Conservation (phyloP, 192 early-diverging fungal genomes). For the Coemansia sp. region DNA sequence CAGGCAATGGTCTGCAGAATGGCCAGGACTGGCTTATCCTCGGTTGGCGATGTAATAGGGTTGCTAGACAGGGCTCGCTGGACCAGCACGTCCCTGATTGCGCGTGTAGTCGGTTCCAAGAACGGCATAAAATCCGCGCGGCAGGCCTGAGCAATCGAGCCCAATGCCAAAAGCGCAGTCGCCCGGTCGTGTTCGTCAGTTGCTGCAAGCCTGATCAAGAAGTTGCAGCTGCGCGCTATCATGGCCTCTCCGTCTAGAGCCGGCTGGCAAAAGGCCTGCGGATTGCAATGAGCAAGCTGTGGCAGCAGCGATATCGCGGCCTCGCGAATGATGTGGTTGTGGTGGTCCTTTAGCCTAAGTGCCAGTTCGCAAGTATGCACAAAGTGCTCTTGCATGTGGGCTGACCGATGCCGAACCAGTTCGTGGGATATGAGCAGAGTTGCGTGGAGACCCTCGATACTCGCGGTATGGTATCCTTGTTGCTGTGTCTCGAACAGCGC, state of each 20-base stretch:
- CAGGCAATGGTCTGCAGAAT: slow-evolving; percentile 84
- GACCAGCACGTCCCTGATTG: slow-evolving; percentile 70
- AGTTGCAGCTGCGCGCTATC: slow-evolving; percentile 69
- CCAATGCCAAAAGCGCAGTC: slow-evolving; percentile 80
- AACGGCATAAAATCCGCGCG: slow-evolving; percentile 73
- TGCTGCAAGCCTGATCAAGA: slow-evolving; percentile 73
- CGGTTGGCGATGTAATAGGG: neutral
- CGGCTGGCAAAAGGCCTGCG: slow-evolving; percentile 57
- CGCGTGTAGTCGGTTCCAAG: slow-evolving; percentile 71
- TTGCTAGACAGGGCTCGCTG: slow-evolving; percentile 53
- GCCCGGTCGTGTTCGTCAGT: slow-evolving; percentile 54
- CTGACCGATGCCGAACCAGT: slow-evolving; percentile 74
- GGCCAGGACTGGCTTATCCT: slow-evolving; percentile 59
- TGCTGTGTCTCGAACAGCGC: slow-evolving; percentile 83
- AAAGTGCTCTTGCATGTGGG: slow-evolving; percentile 83
- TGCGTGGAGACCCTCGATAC: slow-evolving; percentile 80
- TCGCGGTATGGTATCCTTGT: slow-evolving; percentile 66
- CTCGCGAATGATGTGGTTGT: slow-evolving; percentile 72
- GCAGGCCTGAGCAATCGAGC: slow-evolving; percentile 77
- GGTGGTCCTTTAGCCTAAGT: slow-evolving; percentile 70
- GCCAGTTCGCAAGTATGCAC: slow-evolving; percentile 72
- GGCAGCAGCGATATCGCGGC: slow-evolving; percentile 86
- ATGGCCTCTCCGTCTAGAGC: slow-evolving; percentile 56
- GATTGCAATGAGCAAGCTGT: slow-evolving; percentile 75
- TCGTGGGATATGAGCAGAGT: slow-evolving; percentile 77